A percentile compares a stretch with the other conserved stretches of the same genome.
phyloP scores from a whole-genome alignment of 192 early-diverging fungal genomes.

The Linnemannia hyalina region DNA sequence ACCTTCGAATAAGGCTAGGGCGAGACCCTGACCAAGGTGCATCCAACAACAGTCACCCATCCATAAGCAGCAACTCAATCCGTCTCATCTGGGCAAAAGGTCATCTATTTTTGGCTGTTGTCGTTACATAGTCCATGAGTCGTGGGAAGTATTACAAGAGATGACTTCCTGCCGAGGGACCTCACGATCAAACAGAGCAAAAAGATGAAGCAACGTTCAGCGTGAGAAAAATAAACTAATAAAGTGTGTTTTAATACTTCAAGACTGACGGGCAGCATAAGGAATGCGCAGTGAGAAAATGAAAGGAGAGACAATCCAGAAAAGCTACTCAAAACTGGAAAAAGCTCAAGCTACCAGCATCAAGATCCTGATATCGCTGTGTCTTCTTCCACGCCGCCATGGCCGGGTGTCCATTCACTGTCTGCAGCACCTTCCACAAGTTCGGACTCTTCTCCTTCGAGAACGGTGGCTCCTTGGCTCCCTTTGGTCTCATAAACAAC shows the following conservation, averaged over 20 bases:
- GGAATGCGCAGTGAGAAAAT: not conserved
- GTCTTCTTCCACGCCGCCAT: constrained; percentile 18
- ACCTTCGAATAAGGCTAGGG: no score
- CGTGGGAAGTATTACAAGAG: not conserved
- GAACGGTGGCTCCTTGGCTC: constrained; percentile 8
- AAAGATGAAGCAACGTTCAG: not conserved
- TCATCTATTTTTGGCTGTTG: not conserved
- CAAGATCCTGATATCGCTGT: not conserved
- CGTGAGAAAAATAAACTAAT: not conserved
- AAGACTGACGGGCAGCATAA: not conserved
- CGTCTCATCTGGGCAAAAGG: no score
- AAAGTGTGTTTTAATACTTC: no score
- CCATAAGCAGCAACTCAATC: no score
- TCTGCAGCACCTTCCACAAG: constrained; percentile 24
- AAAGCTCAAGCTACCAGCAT: not conserved
- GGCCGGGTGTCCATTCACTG: not conserved
- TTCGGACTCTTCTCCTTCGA: constrained; percentile 15
- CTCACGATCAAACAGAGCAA: not conserved
- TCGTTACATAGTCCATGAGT: not conserved
- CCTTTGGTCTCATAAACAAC: constrained; percentile 21
- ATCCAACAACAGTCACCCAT: no score
- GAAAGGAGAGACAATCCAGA: not conserved
- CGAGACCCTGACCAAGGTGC: no score
- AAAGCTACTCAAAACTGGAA: constrained; percentile 20
- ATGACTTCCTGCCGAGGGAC: no score